These are phyloP conservation scores for Spinellus fusiger DNA, from an alignment of 192 early-diverging fungal genomes.

Conservation along the genomic window DNA sequence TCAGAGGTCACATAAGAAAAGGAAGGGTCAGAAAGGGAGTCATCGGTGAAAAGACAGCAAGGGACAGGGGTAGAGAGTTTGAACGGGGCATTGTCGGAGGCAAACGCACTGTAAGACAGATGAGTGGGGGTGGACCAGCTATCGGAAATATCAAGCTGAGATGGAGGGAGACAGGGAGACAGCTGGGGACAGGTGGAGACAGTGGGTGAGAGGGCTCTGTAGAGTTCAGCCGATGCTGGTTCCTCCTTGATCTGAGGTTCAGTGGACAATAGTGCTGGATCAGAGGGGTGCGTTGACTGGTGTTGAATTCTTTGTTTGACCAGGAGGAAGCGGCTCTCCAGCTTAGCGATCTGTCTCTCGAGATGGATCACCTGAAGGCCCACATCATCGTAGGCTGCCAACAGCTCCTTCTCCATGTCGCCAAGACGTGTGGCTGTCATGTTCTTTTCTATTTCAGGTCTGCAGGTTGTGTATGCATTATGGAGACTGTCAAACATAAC, in stretches of 20 bases:
- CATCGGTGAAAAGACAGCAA: background rate
- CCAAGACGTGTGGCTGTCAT: constrained; percentile 16
- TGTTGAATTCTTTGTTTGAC: no score
- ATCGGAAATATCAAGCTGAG: background rate
- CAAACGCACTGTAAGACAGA: background rate
- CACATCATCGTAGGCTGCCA: constrained; percentile 31
- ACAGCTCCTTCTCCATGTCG: constrained; percentile 28
- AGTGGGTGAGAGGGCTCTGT: background rate
- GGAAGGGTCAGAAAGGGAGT: background rate
- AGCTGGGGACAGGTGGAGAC: background rate
- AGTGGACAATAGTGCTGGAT: no score
- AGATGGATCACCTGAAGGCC: constrained; percentile 29
- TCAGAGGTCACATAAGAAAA: background rate
- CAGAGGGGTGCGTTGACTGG: no score
- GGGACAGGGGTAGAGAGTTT: background rate
- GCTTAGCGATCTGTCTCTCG: constrained; percentile 18
- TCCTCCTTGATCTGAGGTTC: no score
- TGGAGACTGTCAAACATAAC: constrained; percentile 7
- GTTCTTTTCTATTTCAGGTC: constrained; percentile 1
- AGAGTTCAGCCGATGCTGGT: no score
- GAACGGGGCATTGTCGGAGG: background rate
- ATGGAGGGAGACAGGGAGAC: background rate
- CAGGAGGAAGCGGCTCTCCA: constrained; percentile 7
- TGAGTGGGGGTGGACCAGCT: background rate
- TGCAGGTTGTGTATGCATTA: background rate